phyloP scores from a whole-genome alignment of 2,329 filamentous ascomycete species.

The Aspergillus niger region DNA sequence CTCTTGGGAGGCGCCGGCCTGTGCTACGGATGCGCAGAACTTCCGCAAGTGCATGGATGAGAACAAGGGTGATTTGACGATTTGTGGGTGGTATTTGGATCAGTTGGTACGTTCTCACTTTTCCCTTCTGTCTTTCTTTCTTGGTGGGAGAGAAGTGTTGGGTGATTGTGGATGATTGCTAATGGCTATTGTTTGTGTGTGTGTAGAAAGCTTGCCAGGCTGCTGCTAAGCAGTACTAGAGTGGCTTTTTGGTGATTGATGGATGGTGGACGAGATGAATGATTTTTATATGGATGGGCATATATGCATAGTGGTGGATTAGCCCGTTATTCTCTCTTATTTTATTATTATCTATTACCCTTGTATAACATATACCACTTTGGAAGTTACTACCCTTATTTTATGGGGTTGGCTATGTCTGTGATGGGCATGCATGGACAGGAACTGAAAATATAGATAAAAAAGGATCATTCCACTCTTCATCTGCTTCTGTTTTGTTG shows the following conservation, averaged over 20 bases:
- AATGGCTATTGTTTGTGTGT: background rate
- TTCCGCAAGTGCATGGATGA: constrained; percentile 98
- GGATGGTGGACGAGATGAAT: background rate
- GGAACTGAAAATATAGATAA: constrained; percentile 12
- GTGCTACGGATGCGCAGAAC: constrained; percentile 74
- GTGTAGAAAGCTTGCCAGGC: constrained; percentile 76
- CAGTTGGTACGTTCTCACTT: constrained; percentile 63
- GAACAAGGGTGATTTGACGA: constrained; percentile 87
- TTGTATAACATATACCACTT: constrained; percentile 6
- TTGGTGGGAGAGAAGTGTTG: background rate
- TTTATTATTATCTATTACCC: constrained; percentile 3
- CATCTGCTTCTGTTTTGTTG: background rate
- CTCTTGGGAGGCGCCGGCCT: constrained; percentile 60
- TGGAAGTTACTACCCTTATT: constrained; percentile 2
- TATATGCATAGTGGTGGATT: constrained; percentile 28
- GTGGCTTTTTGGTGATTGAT: background rate
- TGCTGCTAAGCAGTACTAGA: constrained; percentile 71
- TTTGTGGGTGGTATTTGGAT: constrained; percentile 97
- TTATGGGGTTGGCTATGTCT: background rate
- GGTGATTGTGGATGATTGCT: background rate
- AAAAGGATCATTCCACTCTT: constrained; percentile 24
- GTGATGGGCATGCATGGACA: constrained; percentile 8
- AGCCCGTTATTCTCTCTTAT: constrained; percentile 8
- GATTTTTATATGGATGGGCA: background rate
- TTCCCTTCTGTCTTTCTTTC: background rate